Evolutionary conservation across 2,329 filamentous ascomycete genomes (phyloP).

Genomic region (Fonsecaea erecta): DNA sequence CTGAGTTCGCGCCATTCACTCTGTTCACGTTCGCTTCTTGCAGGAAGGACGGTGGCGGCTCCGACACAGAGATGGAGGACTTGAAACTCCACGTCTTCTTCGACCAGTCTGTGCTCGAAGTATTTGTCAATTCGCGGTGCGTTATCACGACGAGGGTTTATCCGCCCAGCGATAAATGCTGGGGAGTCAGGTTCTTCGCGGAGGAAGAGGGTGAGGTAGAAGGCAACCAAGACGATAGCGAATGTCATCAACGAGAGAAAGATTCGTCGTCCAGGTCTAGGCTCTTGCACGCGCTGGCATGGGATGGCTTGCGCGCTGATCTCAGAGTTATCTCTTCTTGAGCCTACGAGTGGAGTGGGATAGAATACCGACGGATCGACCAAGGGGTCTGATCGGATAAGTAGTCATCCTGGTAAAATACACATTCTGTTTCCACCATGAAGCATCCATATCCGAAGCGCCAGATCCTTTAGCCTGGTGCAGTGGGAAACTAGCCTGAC

Average conservation of each 20-base stretch:
- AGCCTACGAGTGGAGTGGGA: background rate
- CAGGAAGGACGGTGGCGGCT: conserved; percentile 1
- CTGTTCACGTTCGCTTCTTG: conserved; percentile 46
- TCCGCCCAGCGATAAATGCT: conserved; percentile 19
- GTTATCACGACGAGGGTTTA: conserved; percentile 50
- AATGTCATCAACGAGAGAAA: background rate
- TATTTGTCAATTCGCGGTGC: conserved; percentile 53
- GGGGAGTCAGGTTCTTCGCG: conserved; percentile 29
- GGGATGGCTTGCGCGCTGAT: conserved; percentile 30
- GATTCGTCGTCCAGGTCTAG: conserved; percentile 1
- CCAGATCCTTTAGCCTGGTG: background rate
- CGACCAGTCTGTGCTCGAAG: conserved; percentile 51
- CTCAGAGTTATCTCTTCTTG: background rate
- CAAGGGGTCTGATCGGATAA: too few relatives aligned
- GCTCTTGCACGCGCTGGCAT: conserved; percentile 25
- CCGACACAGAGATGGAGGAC: conserved; percentile 37
- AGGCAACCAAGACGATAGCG: background rate
- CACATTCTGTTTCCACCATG: too few relatives aligned
- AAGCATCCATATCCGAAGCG: background rate
- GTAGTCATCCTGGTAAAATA: too few relatives aligned
- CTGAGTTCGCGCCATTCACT: conserved; percentile 52
- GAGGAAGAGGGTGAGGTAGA: conserved; percentile 16
- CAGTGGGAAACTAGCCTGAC: background rate
- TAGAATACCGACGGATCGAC: background rate
- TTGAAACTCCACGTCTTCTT: conserved; percentile 51